Conservation (phyloP, 305 asterid species). For the Fraxinus nigra region DNA sequence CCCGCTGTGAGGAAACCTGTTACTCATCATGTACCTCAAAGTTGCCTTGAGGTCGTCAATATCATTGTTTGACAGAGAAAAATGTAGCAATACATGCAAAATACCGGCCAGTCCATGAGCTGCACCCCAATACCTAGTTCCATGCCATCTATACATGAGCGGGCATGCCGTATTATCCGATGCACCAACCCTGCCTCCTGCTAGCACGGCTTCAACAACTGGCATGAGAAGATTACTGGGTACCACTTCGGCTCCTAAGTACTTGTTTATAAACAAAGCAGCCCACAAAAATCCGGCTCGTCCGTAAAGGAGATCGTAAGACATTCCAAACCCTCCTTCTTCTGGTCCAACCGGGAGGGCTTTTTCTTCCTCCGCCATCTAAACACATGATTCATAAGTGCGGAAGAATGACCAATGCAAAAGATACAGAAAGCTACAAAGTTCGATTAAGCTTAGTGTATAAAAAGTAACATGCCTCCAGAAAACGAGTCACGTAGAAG, state of each 20-base stretch:
- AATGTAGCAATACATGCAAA: constrained; percentile 61
- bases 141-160: constrained; percentile 83
- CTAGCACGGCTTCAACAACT: constrained; percentile 61
- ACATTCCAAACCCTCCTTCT: constrained; percentile 87
- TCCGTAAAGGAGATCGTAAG: constrained; percentile 73
- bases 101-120: constrained; percentile 85
- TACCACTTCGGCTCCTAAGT: constrained; percentile 47
- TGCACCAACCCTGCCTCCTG: constrained; percentile 76
- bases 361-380: constrained; percentile 61
- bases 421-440: not conserved
- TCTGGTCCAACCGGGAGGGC: constrained; percentile 78
- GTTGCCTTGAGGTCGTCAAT: constrained; percentile 60
- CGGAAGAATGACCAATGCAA: not conserved
- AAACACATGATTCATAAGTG: not conserved
- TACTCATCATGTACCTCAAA: constrained; percentile 74
- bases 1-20: constrained; percentile 69
- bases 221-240: constrained; percentile 55
- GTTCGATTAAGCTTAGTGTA: not conserved
- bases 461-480: constrained; percentile 45
- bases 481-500: constrained; percentile 49
- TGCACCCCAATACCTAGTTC: constrained; percentile 88
- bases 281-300: constrained; percentile 86
- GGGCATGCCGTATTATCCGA: constrained; percentile 54
- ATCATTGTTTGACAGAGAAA: constrained; percentile 41
- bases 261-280: constrained; percentile 57